phyloP scores from a whole-genome alignment of 345 rosid species.

The Jatropha curcas region DNA sequence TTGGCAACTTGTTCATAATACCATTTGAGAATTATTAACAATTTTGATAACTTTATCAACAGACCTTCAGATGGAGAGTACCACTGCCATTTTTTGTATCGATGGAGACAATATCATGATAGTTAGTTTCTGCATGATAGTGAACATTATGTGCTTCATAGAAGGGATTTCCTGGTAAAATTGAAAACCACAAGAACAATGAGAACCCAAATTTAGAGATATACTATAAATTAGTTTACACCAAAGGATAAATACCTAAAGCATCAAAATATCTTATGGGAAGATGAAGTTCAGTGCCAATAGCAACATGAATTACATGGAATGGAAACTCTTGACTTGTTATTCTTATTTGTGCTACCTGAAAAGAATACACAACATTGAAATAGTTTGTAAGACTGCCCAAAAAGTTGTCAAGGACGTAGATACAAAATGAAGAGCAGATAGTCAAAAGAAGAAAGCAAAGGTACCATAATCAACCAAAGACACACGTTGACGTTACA shows the following conservation, averaged over 20 bases:
- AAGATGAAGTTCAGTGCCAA: constrained; percentile 75
- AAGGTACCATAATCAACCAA: not conserved
- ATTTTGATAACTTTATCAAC: constrained; percentile 10
- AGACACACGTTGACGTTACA: not conserved
- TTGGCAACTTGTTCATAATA: not conserved
- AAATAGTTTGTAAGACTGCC: constrained; percentile 3
- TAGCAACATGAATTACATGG: constrained; percentile 59
- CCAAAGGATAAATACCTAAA: constrained; percentile 48
- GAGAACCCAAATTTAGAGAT: constrained; percentile 17
- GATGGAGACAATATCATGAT: constrained; percentile 62
- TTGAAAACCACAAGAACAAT: constrained; percentile 20
- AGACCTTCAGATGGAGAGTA: constrained; percentile 68
- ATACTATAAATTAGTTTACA: constrained; percentile 6
- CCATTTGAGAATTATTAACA: not conserved
- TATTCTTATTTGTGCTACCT: constrained; percentile 89
- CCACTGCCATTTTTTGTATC: constrained; percentile 38
- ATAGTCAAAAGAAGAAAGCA: not conserved
- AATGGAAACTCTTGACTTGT: constrained; percentile 44
- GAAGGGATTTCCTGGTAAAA: constrained; percentile 66
- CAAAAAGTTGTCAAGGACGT: constrained; percentile 6
- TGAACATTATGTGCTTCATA: constrained; percentile 68
- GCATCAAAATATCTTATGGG: constrained; percentile 65
- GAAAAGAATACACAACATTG: constrained; percentile 20
- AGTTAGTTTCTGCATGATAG: constrained; percentile 63
- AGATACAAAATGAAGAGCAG: constrained; percentile 1